phyloP scores from a whole-genome alignment of 1,284 basidiomycete species.

The Boletus albobrunnescens region DNA sequence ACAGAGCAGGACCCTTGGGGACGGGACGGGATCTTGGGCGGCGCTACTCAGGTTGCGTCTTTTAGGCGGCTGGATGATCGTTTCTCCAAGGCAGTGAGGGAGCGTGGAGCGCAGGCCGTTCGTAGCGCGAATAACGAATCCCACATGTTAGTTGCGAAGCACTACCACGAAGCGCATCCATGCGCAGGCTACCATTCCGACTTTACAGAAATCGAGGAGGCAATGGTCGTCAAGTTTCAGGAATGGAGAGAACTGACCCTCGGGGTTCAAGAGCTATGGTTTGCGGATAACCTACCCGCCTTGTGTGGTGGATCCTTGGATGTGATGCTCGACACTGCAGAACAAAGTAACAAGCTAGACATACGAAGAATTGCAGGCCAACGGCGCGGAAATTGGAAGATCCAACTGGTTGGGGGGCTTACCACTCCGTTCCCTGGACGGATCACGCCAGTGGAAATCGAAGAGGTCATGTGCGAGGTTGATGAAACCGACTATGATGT shows the following conservation, averaged over 20 bases:
- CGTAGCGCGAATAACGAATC: slow-evolving; percentile 32
- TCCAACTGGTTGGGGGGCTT: slow-evolving; percentile 19
- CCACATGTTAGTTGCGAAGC: slow-evolving; percentile 51
- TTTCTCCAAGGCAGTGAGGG: slow-evolving; percentile 32
- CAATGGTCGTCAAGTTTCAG: slow-evolving; percentile 52
- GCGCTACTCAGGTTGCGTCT: slow-evolving; percentile 69
- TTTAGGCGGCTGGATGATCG: slow-evolving; percentile 52
- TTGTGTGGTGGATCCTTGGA: slow-evolving; percentile 73
- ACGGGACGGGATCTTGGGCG: slow-evolving; percentile 59
- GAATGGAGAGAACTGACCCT: slow-evolving; percentile 48
- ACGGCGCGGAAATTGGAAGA: slow-evolving; percentile 26
- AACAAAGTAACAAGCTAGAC: slow-evolving; percentile 35
- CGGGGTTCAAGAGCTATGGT: slow-evolving; percentile 68
- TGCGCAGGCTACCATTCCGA: slow-evolving; percentile 41
- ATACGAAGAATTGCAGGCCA: slow-evolving; percentile 22
- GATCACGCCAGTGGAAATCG: slow-evolving; percentile 9
- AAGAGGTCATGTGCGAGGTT: slow-evolving; percentile 15
- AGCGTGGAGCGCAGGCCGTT: slow-evolving; percentile 34
- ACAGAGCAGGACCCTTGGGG: slow-evolving; percentile 62
- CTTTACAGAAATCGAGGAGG: slow-evolving; percentile 47
- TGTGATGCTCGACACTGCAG: slow-evolving; percentile 48
- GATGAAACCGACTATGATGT: slow-evolving; percentile 15
- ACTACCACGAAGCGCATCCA: slow-evolving; percentile 51
- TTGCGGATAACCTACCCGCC: slow-evolving; percentile 49
- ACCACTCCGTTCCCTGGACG: slow-evolving; percentile 2